These are phyloP conservation scores for Hypoxylon fragiforme DNA, from an alignment of 495 filamentous ascomycete genomes.

Conservation along the genomic window DNA sequence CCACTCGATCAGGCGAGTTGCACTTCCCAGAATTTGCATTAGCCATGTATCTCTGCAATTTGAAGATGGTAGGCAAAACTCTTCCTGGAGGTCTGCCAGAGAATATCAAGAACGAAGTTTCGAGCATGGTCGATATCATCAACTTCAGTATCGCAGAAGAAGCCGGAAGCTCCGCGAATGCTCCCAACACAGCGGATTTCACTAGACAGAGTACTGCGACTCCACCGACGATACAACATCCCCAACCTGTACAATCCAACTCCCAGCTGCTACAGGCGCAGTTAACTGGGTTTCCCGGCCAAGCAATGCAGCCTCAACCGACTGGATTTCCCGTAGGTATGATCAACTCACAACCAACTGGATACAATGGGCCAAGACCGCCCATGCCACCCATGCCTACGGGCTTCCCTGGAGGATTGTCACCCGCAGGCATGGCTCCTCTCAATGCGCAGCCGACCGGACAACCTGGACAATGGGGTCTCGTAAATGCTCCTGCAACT, in stretches of 20 bases:
- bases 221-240: constrained; percentile 79
- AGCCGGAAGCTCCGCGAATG: constrained; percentile 51
- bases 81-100: constrained; percentile 78
- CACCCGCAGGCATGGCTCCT: constrained; percentile 65
- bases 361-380: constrained; percentile 75
- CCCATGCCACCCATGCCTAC: constrained; percentile 96
- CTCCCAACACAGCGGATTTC: constrained; percentile 80
- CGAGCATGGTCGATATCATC: constrained; percentile 99
- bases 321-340: constrained; percentile 54
- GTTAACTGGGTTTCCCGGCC: constrained; percentile 72
- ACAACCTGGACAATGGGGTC: constrained; percentile 93
- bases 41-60: constrained; percentile 98
- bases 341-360: constrained; percentile 59
- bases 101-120: constrained; percentile 91
- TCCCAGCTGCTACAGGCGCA: constrained; percentile 72
- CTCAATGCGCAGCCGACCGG: constrained; percentile 95
- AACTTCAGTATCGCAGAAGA: constrained; percentile 91
- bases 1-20: constrained; percentile 92
- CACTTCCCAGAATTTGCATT: constrained; percentile 98
- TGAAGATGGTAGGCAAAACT: constrained; percentile 83
- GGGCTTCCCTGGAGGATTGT: constrained; percentile 68
- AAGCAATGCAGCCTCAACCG: constrained; percentile 60
- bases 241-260: constrained; percentile 79
- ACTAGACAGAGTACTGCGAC: constrained; percentile 65
- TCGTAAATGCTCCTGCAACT: constrained; percentile 89